phyloP scores from a whole-genome alignment of 169 alveolate species.

The Theileria parva region DNA sequence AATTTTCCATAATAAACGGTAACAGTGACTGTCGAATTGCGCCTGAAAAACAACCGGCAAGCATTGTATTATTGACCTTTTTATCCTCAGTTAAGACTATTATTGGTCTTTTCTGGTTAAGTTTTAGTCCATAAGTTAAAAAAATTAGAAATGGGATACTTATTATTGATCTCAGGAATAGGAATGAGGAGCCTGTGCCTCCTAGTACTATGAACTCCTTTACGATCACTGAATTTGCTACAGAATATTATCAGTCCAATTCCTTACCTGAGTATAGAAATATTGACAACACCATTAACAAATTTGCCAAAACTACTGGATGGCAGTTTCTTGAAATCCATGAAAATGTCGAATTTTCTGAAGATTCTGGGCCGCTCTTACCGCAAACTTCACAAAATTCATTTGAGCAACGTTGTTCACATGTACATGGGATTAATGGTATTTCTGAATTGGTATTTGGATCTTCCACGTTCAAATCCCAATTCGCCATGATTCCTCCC shows the following conservation, averaged over 20 bases:
- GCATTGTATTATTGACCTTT: not conserved
- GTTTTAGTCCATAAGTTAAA: not conserved
- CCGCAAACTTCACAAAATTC: conserved; percentile 29
- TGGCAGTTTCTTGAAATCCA: not conserved
- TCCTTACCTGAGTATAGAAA: conserved; percentile 19
- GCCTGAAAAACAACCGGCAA: conserved; percentile 52
- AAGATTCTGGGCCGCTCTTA: not conserved
- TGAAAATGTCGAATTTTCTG: not conserved
- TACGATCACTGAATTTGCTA: conserved; percentile 28
- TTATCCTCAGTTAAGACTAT: not conserved
- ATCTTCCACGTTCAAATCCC: not conserved
- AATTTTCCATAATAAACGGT: conserved; percentile 52
- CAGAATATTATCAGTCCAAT: not conserved
- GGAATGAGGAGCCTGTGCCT: conserved; percentile 24
- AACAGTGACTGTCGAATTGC: conserved; percentile 66
- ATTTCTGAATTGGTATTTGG: not conserved
- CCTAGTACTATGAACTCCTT: conserved; percentile 14
- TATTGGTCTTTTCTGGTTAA: not conserved
- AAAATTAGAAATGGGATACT: conserved; percentile 5
- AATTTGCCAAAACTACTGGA: conserved; percentile 14
- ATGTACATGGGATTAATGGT: not conserved
- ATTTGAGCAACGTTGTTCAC: not conserved
- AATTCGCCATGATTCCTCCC: not conserved
- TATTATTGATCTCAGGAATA: conserved; percentile 23
- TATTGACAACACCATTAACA: conserved; percentile 20